These are phyloP conservation scores for Paraphoma chrysanthemicola DNA, from an alignment of 2,329 filamentous ascomycete genomes.

Conservation along the genomic window DNA sequence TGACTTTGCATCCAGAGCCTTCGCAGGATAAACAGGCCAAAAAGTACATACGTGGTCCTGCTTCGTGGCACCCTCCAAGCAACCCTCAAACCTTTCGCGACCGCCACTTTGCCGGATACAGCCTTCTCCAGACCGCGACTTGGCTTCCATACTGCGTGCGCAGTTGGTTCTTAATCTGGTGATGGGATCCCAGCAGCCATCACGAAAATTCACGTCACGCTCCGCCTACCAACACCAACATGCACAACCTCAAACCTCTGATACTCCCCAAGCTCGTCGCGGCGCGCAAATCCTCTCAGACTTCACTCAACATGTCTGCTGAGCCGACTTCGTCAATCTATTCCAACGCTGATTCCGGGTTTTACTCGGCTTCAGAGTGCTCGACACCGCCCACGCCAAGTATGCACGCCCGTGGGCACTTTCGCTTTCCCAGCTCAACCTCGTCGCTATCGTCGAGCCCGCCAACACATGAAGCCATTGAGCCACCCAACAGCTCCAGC, in stretches of 20 bases:
- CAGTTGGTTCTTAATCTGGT: constrained; percentile 38
- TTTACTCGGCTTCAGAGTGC: constrained; percentile 67
- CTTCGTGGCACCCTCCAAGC: constrained; percentile 46
- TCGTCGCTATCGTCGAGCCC: constrained; percentile 74
- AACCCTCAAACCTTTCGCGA: constrained; percentile 38
- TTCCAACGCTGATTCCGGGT: constrained; percentile 45
- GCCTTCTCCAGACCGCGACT: constrained; percentile 23
- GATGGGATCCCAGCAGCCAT: constrained; percentile 45
- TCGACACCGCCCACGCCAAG: constrained; percentile 75
- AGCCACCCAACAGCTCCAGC: constrained; percentile 65
- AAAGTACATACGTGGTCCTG: constrained; percentile 46
- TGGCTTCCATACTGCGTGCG: constrained; percentile 22
- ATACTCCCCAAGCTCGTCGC: constrained; percentile 49
- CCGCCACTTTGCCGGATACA: constrained; percentile 36
- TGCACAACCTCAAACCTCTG: constrained; percentile 50
- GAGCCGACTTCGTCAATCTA: constrained; percentile 42
- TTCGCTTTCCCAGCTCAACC: constrained; percentile 74
- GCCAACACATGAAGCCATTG: constrained; percentile 56
- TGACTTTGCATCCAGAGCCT: constrained; percentile 30
- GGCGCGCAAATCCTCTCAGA: constrained; percentile 44
- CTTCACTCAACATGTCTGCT: constrained; percentile 41
- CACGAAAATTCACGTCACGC: constrained; percentile 37
- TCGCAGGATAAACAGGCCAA: constrained; percentile 36
- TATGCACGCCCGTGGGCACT: constrained; percentile 68
- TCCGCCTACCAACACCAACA: constrained; percentile 29